Evolutionary conservation across 345 rosid genomes (phyloP).

Genomic region (Isatis tinctoria): DNA sequence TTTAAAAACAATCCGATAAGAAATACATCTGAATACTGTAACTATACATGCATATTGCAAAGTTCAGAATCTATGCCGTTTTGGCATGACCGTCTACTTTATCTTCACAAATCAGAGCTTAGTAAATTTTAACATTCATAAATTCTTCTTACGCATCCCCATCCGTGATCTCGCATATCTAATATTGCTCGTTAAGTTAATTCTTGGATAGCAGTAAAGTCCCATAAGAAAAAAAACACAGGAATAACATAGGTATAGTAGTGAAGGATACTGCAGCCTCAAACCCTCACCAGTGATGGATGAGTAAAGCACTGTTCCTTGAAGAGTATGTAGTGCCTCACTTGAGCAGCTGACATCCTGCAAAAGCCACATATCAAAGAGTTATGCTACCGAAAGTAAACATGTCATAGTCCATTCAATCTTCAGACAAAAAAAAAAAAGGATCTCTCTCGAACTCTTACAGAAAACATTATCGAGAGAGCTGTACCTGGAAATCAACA

Average conservation of each 20-base stretch:
- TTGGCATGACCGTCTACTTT: conserved; percentile 12
- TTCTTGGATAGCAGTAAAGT: conserved; percentile 2
- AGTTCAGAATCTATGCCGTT: conserved; percentile 4
- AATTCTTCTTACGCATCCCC: conserved; percentile 66
- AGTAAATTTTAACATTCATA: not conserved
- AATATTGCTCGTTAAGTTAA: conserved; percentile 38
- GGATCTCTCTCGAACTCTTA: not conserved
- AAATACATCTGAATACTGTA: not conserved
- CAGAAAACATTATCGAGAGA: not conserved
- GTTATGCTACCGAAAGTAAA: not conserved
- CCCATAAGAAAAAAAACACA: not conserved
- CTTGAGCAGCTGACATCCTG: conserved; percentile 79
- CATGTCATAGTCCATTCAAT: not conserved
- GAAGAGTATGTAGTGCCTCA: conserved; percentile 63
- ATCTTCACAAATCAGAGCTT: conserved; percentile 4
- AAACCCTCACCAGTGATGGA: conserved; percentile 69
- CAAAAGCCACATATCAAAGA: conserved; percentile 5
- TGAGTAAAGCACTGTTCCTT: conserved; percentile 70
- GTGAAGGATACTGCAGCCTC: conserved; percentile 83
- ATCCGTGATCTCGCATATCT: conserved; percentile 85
- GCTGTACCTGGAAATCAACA: conserved; percentile 78
- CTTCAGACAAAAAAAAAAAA: not conserved
- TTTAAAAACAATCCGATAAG: conserved; percentile 1
- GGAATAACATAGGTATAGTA: conserved; percentile 1
- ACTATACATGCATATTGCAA: conserved; percentile 19